Evolutionary conservation across 2,329 filamentous ascomycete species (phyloP).

Genomic region (Ceratocystis diversiconidia): DNA sequence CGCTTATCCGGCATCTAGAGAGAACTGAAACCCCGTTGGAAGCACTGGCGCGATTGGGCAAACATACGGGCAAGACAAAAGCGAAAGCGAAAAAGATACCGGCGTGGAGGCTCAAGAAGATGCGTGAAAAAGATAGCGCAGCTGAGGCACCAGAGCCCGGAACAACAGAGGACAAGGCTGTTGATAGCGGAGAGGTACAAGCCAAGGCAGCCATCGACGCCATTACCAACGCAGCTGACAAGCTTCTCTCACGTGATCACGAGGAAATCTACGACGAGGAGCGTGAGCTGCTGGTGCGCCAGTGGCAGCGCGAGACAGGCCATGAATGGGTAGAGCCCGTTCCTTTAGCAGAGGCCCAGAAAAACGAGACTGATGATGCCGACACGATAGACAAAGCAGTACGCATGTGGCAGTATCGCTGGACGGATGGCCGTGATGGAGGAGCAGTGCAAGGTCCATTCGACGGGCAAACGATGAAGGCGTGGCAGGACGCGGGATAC

Average conservation of each 20-base stretch:
- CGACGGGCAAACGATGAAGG: slow-evolving; percentile 70
- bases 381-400: slow-evolving; percentile 16
- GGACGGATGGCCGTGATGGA: slow-evolving; percentile 75
- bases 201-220: slow-evolving; percentile 62
- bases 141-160: slow-evolving; percentile 34
- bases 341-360: slow-evolving; percentile 22
- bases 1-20: slow-evolving; percentile 59
- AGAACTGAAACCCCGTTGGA: slow-evolving; percentile 77
- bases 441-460: slow-evolving; percentile 69
- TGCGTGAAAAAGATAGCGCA: slow-evolving; percentile 36
- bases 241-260: slow-evolving; percentile 67
- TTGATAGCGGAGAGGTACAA: slow-evolving; percentile 54
- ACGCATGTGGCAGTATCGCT: slow-evolving; percentile 76
- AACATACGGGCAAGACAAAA: slow-evolving; percentile 39
- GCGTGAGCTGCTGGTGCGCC: slow-evolving; percentile 66
- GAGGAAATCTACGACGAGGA: slow-evolving; percentile 86
- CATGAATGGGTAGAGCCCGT: slow-evolving; percentile 55
- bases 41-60: slow-evolving; percentile 68
- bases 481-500: slow-evolving; percentile 84
- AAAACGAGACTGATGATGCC: slow-evolving; percentile 14
- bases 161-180: slow-evolving; percentile 55
- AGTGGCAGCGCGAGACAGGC: slow-evolving; percentile 73
- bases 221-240: slow-evolving; percentile 82
- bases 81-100: slow-evolving; percentile 42
- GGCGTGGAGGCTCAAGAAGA: slow-evolving; percentile 58